Conservation (phyloP, 495 filamentous ascomycete genomes). For the Aspergillus leporis region DNA sequence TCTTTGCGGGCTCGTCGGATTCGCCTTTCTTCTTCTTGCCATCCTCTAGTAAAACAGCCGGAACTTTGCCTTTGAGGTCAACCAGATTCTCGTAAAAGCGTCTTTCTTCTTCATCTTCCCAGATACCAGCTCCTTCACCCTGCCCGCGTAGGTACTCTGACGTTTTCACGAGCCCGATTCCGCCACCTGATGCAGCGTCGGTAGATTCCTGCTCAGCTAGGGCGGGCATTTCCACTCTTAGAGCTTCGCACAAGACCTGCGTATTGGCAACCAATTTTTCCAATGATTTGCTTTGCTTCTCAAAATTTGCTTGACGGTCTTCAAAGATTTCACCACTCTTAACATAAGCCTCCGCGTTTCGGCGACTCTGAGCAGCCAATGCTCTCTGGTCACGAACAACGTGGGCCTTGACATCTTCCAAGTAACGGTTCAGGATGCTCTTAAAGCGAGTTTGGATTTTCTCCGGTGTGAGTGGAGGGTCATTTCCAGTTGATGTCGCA, state of each 20-base stretch:
- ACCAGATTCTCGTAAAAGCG: constrained; percentile 97
- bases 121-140: constrained; percentile 92
- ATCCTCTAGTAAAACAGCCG: constrained; percentile 88
- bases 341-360: constrained; percentile 97
- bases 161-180: constrained; percentile 90
- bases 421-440: constrained; percentile 84
- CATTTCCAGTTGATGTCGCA: constrained; percentile 42
- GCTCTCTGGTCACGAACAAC: constrained; percentile 87
- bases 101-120: constrained; percentile 98
- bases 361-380: constrained; percentile 76
- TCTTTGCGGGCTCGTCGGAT: constrained; percentile 64
- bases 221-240: constrained; percentile 94
- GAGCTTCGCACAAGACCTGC: constrained; percentile 82
- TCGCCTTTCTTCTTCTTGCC: constrained; percentile 91
- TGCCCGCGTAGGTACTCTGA: constrained; percentile 90
- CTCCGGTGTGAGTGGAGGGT: constrained; percentile 69
- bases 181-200: constrained; percentile 61
- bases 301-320: constrained; percentile 92
- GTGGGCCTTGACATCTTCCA: constrained; percentile 90
- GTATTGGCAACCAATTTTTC: constrained; percentile 90
- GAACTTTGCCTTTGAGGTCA: constrained; percentile 94
- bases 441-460: constrained; percentile 85
- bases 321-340: constrained; percentile 99
- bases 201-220: constrained; percentile 77
- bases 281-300: constrained; percentile 86